phyloP scores from a whole-genome alignment of 139 green algal species.

The Closterium sp. region DNA sequence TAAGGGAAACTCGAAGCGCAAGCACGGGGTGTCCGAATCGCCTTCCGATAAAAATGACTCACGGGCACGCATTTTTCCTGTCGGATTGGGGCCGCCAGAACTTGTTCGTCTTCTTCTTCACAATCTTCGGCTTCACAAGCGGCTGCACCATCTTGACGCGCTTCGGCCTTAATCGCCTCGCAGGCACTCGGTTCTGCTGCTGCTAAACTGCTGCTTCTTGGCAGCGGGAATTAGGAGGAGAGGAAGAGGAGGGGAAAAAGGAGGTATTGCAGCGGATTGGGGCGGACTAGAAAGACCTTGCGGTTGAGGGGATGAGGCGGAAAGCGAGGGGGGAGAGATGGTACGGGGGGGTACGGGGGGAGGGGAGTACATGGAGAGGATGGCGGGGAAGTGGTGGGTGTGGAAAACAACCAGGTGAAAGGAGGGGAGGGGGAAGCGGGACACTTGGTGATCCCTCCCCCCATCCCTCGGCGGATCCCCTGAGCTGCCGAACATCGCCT shows the following conservation, averaged over 20 bases:
- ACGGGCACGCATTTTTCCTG: conserved; percentile 42
- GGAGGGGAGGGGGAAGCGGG: too few relatives aligned
- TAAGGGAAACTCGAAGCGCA: too few relatives aligned
- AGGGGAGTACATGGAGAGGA: too few relatives aligned
- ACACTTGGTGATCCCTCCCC: too few relatives aligned
- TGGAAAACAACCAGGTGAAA: too few relatives aligned
- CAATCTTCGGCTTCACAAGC: conserved; percentile 45
- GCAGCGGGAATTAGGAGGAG: not conserved
- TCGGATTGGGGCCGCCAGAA: conserved; percentile 44
- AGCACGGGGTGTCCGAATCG: not conserved
- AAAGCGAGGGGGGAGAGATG: not conserved
- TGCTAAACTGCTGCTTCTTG: not conserved
- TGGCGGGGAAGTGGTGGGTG: not conserved
- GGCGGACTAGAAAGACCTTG: not conserved
- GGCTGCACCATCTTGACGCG: conserved; percentile 43
- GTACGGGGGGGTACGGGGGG: too few relatives aligned
- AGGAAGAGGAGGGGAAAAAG: not conserved
- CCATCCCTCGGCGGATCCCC: too few relatives aligned
- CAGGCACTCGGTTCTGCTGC: not conserved
- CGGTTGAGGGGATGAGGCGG: not conserved
- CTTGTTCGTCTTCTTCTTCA: conserved; percentile 49
- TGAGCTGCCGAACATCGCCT: too few relatives aligned
- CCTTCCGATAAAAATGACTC: not conserved
- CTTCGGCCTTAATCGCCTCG: not conserved
- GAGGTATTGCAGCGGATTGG: not conserved